A percentile compares a stretch with the other conserved stretches of the same genome.
These are phyloP conservation scores for Diphasiastrum complanatum DNA, from an alignment of 83 land plant genomes.

Conservation along the genomic window DNA sequence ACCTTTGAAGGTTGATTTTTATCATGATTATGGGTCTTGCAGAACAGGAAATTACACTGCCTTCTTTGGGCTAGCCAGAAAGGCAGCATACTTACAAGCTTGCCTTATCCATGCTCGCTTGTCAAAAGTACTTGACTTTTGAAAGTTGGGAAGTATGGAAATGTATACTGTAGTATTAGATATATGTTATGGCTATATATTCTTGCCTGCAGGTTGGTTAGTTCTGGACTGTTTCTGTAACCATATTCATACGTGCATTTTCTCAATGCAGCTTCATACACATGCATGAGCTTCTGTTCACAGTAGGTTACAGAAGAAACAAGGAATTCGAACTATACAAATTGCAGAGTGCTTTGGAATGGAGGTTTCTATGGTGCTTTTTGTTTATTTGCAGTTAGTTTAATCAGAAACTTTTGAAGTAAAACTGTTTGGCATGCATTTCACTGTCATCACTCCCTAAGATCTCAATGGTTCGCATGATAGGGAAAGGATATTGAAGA, in stretches of 20 bases:
- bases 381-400: not conserved
- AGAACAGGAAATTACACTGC: slow-evolving; percentile 75
- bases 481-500: slow-evolving; percentile 73
- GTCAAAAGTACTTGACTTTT: slow-evolving; percentile 54
- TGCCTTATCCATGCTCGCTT: slow-evolving; percentile 99
- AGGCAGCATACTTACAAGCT: slow-evolving; percentile 86
- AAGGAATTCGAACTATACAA: slow-evolving; percentile 69
- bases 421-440: not conserved
- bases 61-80: slow-evolving; percentile 78
- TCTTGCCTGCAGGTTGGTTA: not conserved
- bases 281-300: slow-evolving; percentile 90
- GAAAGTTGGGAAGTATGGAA: not conserved
- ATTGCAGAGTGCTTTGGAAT: slow-evolving; percentile 74
- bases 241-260: not conserved
- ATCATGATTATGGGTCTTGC: slow-evolving; percentile 58
- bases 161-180: slow-evolving; percentile 1
- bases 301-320: slow-evolving; percentile 69
- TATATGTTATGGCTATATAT: not conserved
- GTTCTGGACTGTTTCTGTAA: not conserved
- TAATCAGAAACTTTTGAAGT: not conserved
- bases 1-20: not conserved
- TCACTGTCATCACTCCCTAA: not conserved
- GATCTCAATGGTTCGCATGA: not conserved
- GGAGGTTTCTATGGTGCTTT: slow-evolving; percentile 56
- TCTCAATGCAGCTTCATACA: slow-evolving; percentile 49